Evolutionary conservation across 345 rosid species (phyloP), one percentile per base, ranked within the genome.

Genomic region (Cardiospermum halicacabum): DNA sequence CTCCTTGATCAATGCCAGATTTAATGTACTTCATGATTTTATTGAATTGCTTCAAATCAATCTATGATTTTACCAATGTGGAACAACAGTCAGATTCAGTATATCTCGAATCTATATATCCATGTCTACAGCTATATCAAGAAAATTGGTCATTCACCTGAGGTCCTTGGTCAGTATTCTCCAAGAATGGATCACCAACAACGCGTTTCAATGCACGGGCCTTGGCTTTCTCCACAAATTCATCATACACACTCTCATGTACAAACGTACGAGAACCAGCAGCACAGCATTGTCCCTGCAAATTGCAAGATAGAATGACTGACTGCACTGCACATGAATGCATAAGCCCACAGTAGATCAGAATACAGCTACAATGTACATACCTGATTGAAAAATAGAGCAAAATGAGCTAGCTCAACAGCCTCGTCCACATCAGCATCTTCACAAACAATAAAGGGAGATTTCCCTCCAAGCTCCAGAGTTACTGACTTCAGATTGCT

Each of bases 401-500:
- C 98, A 36, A 58, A 67, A 71, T 93, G 97, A 25, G 98, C 94
- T 2, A 77, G 54, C 78, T 93, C 96, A 40, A 82, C 98, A 2
- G 98, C 98, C 65, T 85, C 66, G 64, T 93, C 97, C 1, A 93
- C 80, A 72, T 93, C 90, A 64, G 98, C 94, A 82, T 93, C 98
- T 77, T 88, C 89, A 53, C 98, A 93, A 37, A 90, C 84, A 59
- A 93, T 88, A 71, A 93, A 93, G 26, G 98, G 94, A 16, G 98
- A 93, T 84, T 93, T 93, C 61, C 98, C 98, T 69, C 98, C 98
- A 28, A 93, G 97, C 78, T 93, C 98, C 75, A 93, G 78, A 60
- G 96, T 90, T 62, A 86, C 97, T 11, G 97, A 55, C 82, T 93
- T 93, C 61, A 93, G 94, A 77, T 93, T 93, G 80, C 92, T 90